Conservation (phyloP, 805 yeast species). For the Metschnikowia peoriensis region DNA sequence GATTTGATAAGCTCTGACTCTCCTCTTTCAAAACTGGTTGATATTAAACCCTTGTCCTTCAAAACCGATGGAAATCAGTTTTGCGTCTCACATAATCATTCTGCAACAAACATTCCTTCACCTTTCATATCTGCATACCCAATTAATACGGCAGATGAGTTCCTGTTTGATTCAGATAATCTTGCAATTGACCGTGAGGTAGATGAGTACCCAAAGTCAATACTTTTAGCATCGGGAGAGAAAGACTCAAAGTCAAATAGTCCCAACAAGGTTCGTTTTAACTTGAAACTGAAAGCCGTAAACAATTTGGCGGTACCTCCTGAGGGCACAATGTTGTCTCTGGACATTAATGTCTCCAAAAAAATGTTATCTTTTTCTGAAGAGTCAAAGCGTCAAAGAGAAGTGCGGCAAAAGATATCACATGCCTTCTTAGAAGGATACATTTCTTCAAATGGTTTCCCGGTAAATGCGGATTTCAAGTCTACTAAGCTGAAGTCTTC, state of each 20-base stretch:
- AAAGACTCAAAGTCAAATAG: background rate
- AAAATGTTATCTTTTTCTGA: background rate
- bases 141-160: conserved; percentile 3
- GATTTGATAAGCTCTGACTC: too few relatives aligned
- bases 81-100: too few relatives aligned
- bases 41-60: too few relatives aligned
- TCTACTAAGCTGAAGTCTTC: background rate
- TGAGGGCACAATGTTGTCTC: too few relatives aligned
- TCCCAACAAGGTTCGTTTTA: background rate
- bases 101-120: background rate
- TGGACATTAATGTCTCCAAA: background rate
- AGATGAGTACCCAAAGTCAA: conserved; percentile 1
- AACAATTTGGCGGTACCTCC: too few relatives aligned
- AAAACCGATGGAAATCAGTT: too few relatives aligned
- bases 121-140: background rate
- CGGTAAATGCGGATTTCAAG: background rate
- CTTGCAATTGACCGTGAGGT: background rate
- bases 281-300: background rate
- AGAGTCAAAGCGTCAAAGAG: background rate
- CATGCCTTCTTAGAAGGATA: background rate
- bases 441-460: background rate
- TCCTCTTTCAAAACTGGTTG: too few relatives aligned
- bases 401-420: background rate
- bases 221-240: background rate
- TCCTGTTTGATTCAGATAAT: conserved; percentile 1